Conservation (phyloP, 352 stramenopile genomes). For the Phytophthora pistaciae region DNA sequence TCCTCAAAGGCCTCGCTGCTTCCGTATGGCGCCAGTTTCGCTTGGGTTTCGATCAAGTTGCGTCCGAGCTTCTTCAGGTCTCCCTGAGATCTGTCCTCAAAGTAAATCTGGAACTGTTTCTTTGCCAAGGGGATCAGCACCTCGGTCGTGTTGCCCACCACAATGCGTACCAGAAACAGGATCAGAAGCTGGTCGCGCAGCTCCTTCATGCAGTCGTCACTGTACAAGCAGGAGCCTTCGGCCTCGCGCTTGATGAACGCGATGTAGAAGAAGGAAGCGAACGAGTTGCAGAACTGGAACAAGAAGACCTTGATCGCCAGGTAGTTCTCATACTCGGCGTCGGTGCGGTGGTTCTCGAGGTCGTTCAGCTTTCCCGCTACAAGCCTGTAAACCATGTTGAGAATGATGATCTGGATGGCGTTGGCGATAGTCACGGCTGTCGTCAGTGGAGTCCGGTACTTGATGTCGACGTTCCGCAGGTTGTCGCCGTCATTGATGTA, state of each 20-base stretch:
- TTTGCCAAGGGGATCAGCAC: conserved; percentile 84
- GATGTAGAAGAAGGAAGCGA: conserved; percentile 96
- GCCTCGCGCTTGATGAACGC: conserved; percentile 64
- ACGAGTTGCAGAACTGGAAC: conserved; percentile 98
- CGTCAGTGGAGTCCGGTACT: conserved; percentile 50
- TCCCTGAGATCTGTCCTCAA: conserved; percentile 25
- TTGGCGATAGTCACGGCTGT: conserved; percentile 59
- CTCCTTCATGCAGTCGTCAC: conserved; percentile 82
- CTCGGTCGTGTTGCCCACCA: conserved; percentile 90
- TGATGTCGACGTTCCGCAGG: conserved; percentile 31
- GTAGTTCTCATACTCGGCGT: conserved; percentile 88
- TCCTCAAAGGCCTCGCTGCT: conserved; percentile 82
- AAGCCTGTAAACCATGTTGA: conserved; percentile 92
- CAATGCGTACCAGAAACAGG: conserved; percentile 92
- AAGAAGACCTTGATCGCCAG: conserved; percentile 98
- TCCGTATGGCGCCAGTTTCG: conserved; percentile 77
- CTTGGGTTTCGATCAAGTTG: conserved; percentile 79
- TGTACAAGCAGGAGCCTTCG: conserved; percentile 75
- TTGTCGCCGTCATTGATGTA: conserved; percentile 55
- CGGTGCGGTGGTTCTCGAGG: conserved; percentile 93
- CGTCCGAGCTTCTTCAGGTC: conserved; percentile 44
- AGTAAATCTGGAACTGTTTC: conserved; percentile 62
- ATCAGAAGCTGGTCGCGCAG: conserved; percentile 90
- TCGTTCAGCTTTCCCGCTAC: conserved; percentile 94
- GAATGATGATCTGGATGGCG: conserved; percentile 91